Base-by-base conservation (phyloP, 2,329 filamentous ascomycete genomes). In the Cercospora zeina region DNA sequence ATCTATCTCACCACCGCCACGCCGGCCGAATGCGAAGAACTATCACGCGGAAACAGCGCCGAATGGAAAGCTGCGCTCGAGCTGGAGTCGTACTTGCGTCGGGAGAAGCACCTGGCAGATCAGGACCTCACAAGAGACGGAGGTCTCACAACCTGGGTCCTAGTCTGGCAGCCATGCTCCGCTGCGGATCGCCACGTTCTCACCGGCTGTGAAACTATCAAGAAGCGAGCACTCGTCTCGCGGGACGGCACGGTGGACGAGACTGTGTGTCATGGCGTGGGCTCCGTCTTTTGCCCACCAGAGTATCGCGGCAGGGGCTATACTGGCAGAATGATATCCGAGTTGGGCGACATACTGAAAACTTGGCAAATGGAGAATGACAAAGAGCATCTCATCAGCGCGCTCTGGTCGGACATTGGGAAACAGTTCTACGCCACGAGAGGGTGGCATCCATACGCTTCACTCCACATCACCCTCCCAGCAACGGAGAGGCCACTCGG, bases 351-450 rank as follows among this genome's bases (percentile, higher is more conserved):
- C 57, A 77, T 75, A 64, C 71, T 87, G 50, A 79, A 81, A 65
- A 78, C 72, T 1, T 85, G 82, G 81, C 80, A 85, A 65, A 74
- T 77, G 62, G 79, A 79, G 31, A 72, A 76, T 21, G 75, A 73
- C 19, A 72, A 74, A 67, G 74, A 72, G 72, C 81, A 74, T 65
- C 76, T 85, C 13, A 95, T 93, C 75, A 93, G 90, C 0, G 84
- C 96, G 7, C 81, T 97, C 8, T 96, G 87, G 76, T 96, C 91
- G 8, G 91, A 96, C 72, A 92, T 96, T 70, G 91, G 93, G 19
- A 89, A 91, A 66, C 79, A 80, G 39, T 97, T 92, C 76, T 97
- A 97, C 77, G 84, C 88, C 3, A 81, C 80, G 33, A 82, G 86
- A 66, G 91, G 91, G 50, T 97, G 93, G 93, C 82, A 85, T 54